phyloP scores from a whole-genome alignment of 2,329 filamentous ascomycete genomes.

The Colletotrichum navitas region DNA sequence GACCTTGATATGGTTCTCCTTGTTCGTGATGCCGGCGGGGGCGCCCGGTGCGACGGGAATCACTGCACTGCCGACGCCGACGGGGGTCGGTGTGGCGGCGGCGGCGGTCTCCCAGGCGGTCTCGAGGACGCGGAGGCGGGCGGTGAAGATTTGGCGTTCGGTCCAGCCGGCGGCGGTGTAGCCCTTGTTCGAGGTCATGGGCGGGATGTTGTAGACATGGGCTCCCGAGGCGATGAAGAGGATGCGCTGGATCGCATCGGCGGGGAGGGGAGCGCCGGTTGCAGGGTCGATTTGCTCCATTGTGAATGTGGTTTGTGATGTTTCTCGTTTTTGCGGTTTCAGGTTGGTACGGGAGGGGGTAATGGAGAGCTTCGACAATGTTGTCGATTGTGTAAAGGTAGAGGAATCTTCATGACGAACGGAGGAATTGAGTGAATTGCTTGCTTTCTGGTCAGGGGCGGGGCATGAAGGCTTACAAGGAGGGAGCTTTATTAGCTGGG shows the following conservation, averaged over 20 bases:
- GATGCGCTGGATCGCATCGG: conserved; percentile 85
- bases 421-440: conserved; percentile 26
- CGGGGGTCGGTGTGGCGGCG: conserved; percentile 43
- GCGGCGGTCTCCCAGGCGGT: conserved; percentile 66
- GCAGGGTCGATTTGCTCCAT: conserved; percentile 79
- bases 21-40: conserved; percentile 35
- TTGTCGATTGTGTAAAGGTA: conserved; percentile 14
- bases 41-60: conserved; percentile 36
- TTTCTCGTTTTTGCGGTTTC: neutral
- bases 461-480: conserved; percentile 41
- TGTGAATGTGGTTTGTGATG: neutral
- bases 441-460: conserved; percentile 24
- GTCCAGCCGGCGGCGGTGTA: conserved; percentile 86
- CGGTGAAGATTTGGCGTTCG: conserved; percentile 85
- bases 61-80: conserved; percentile 37
- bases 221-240: conserved; percentile 81
- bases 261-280: conserved; percentile 75
- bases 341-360: neutral
- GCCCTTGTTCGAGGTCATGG: conserved; percentile 81
- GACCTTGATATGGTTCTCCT: conserved; percentile 70
- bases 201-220: conserved; percentile 90
- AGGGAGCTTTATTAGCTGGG: conserved; percentile 38
- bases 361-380: conserved; percentile 9
- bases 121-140: conserved; percentile 82
- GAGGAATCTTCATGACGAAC: conserved; percentile 28